Evolutionary conservation across 163 green algal genomes (phyloP).

Genomic region (Prototheca cutis): DNA sequence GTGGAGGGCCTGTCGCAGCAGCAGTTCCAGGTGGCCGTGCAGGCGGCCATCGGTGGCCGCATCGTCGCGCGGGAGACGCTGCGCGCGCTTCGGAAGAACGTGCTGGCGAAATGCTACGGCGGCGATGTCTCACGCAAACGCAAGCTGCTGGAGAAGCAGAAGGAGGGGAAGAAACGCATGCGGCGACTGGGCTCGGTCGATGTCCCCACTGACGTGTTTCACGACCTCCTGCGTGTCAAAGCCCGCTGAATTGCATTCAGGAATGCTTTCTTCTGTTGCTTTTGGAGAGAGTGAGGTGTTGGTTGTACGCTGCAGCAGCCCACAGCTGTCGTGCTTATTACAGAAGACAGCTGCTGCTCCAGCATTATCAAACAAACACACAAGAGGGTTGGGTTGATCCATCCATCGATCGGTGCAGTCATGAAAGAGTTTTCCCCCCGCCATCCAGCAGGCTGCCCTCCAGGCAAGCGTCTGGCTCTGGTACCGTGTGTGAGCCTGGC

Average conservation of each 20-base stretch:
- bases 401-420: too few relatives aligned
- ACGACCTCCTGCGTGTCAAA: background rate
- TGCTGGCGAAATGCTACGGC: conserved; percentile 72
- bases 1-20: conserved; percentile 62
- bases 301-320: too few relatives aligned
- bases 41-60: conserved; percentile 54
- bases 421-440: too few relatives aligned
- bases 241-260: background rate
- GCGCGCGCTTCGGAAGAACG: conserved; percentile 66
- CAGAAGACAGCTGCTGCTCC: too few relatives aligned
- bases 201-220: conserved; percentile 62
- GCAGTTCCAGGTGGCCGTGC: conserved; percentile 75
- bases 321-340: too few relatives aligned
- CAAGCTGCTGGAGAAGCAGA: conserved; percentile 90
- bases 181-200: conserved; percentile 55
- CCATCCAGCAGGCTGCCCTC: too few relatives aligned
- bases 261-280: too few relatives aligned
- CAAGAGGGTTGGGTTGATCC: too few relatives aligned
- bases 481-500: too few relatives aligned
- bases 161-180: conserved; percentile 85
- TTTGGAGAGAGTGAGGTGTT: too few relatives aligned
- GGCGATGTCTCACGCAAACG: conserved; percentile 71
- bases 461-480: too few relatives aligned
- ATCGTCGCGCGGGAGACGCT: conserved; percentile 77
- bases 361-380: too few relatives aligned